phyloP scores from a whole-genome alignment of 2,329 filamentous ascomycete genomes.

The Hortaea werneckii region DNA sequence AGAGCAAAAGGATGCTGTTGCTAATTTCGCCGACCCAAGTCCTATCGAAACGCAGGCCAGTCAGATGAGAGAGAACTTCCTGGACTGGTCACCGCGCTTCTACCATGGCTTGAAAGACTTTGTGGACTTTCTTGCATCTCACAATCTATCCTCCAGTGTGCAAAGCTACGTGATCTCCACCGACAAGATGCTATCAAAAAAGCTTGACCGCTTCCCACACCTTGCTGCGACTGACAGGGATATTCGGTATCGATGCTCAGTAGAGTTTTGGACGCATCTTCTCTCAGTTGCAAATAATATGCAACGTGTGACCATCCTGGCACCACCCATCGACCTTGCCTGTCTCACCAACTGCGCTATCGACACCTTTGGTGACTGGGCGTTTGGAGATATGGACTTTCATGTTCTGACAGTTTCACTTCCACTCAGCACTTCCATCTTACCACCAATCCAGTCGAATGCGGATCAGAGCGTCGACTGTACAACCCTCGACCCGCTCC shows the following conservation, averaged over 20 bases:
- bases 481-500: constrained; percentile 1
- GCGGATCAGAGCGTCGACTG: background rate
- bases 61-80: constrained; percentile 2
- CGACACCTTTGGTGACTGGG: constrained; percentile 34
- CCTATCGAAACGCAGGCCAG: background rate
- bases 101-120: constrained; percentile 16
- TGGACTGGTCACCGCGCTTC: constrained; percentile 10
- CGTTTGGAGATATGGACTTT: constrained; percentile 24
- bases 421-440: background rate
- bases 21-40: background rate
- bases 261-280: constrained; percentile 42
- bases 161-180: constrained; percentile 39
- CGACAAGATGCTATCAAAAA: constrained; percentile 8
- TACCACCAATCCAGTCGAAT: constrained; percentile 3
- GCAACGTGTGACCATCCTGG: constrained; percentile 34
- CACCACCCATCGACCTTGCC: constrained; percentile 53
- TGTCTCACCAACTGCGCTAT: constrained; percentile 49
- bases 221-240: constrained; percentile 23
- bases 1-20: background rate
- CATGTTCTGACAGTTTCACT: constrained; percentile 20
- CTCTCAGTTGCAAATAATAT: constrained; percentile 43
- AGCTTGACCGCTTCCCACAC: constrained; percentile 25
- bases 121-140: constrained; percentile 10
- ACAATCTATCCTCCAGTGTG: constrained; percentile 20
- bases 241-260: constrained; percentile 15